Base-by-base conservation (phyloP, 2,329 filamentous ascomycete species). In the Sphaceloma murrayae region DNA sequence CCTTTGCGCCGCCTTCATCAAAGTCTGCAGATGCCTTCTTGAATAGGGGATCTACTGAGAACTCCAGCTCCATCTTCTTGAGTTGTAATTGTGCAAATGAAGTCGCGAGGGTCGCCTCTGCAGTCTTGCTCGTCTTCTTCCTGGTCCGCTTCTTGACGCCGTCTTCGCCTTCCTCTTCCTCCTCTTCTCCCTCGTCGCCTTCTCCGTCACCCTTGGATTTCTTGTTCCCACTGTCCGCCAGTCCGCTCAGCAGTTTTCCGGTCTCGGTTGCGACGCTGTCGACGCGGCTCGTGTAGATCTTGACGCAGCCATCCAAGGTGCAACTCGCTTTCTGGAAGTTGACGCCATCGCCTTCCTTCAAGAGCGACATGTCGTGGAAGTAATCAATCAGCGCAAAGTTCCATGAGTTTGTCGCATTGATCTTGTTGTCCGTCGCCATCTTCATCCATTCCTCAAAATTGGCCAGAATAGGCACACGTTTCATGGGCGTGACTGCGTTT, bases 361-460 rank as follows among this genome's bases (percentile, higher is more conserved):
- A 71, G 32, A 98, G 69, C 1, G 87, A 94, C 91, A 98, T 96
- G 58, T 98, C 91, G 63, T 98, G 89, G 58, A 98, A 98, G 66
- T 98, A 98, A 64, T 98, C 91, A 60, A 98, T 98, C 13, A 98
- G 75, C n/a, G 91, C 91, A 66, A 98, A 96, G 63, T 96, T 96
- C 91, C 91, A 98, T 21, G 88, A 95, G 64, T 98, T 98, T 48
- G 82, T 79, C 38, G 91, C 89, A 61, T 96, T 98, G 72, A 98
- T 98, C 61, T 72, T 73, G 57, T 98, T 98, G 68, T 98, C 91
- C 11, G 91, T 96, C 2, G 91, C 91, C 87, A 98, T 94, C 73
- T 96, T 98, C 87, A 98, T 96, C 91, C 89, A 96, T 62, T 98
- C 91, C 63, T 98, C 91, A 56, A 96, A 98, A 65, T 98, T 98